phyloP scores from a whole-genome alignment of 495 filamentous ascomycete genomes.

The Mycothermus thermophilus region DNA sequence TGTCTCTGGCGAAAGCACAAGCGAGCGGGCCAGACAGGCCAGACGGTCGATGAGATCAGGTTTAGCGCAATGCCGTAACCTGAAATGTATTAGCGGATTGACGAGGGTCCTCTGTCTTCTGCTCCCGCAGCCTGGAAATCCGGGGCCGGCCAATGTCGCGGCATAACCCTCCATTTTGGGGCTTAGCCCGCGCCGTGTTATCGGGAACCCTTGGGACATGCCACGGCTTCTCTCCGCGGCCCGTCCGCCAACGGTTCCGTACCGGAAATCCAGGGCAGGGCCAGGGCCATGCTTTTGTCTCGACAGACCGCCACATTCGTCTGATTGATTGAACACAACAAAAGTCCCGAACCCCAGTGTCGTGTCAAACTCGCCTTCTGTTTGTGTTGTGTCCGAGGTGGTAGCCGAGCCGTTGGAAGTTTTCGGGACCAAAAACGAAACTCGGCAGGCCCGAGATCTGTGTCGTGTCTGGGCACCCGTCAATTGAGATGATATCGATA shows the following conservation, averaged over 20 bases:
- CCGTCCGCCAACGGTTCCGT: conserved; percentile 19
- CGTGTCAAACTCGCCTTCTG: not conserved
- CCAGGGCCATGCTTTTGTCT: conserved; percentile 1
- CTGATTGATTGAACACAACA: conserved; percentile 4
- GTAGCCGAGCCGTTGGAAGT: too few species aligned
- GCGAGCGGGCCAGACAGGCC: too few species aligned
- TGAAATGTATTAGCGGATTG: conserved; percentile 5
- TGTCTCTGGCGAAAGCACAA: too few species aligned
- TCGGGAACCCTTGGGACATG: conserved; percentile 12
- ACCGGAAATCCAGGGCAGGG: conserved; percentile 10
- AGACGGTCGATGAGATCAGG: too few species aligned
- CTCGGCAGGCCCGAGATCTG: too few species aligned
- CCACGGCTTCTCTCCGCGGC: conserved; percentile 18
- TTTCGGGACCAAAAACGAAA: not conserved
- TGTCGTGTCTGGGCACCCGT: too few species aligned
- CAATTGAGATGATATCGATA: too few species aligned
- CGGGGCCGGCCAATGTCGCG: conserved; percentile 12
- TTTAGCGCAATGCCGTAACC: conserved; percentile 2
- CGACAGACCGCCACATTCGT: conserved; percentile 3
- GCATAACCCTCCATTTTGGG: conserved; percentile 13
- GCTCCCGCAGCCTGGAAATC: conserved; percentile 13
- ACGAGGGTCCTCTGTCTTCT: not conserved
- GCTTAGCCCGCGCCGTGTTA: conserved; percentile 9
- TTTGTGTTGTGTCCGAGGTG: not conserved
- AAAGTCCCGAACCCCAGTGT: not conserved